Percentiles rank a stretch among this genome's conserved stretches.
phyloP scores from a whole-genome alignment of 2,329 filamentous ascomycete genomes.

The Colletotrichum sp. region DNA sequence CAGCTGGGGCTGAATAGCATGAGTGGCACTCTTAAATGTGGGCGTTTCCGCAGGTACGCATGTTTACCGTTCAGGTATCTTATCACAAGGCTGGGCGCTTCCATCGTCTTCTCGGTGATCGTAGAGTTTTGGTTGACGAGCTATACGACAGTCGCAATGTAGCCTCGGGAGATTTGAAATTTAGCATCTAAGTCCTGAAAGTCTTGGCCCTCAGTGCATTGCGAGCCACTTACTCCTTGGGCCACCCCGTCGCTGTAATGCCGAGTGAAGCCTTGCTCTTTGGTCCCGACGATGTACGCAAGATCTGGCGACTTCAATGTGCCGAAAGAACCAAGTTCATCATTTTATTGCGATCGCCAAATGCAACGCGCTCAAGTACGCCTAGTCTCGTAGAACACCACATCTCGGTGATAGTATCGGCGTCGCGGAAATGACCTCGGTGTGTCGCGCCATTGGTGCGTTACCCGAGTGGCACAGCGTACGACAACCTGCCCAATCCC shows the following conservation, averaged over 20 bases:
- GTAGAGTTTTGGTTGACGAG: not conserved
- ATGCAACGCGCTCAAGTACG: not conserved
- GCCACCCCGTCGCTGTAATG: not conserved
- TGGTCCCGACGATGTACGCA: fast-evolving
- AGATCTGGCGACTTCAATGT: not conserved
- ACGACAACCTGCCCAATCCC: not conserved
- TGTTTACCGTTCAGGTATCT: not conserved
- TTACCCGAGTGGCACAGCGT: not conserved
- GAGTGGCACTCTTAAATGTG: fast-evolving
- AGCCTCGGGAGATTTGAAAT: not conserved
- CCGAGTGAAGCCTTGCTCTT: not conserved
- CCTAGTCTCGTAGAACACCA: not conserved
- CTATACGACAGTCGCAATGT: fast-evolving
- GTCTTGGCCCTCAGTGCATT: not conserved
- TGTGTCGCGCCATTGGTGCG: not conserved
- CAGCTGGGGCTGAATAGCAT: not conserved
- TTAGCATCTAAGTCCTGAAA: not conserved
- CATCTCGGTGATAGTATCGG: not conserved
- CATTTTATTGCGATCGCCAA: not conserved
- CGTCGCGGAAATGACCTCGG: not conserved
- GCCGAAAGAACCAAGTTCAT: not conserved
- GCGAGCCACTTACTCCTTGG: not conserved
- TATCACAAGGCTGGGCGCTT: not conserved
- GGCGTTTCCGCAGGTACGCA: fast-evolving
- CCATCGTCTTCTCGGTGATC: not conserved